Evolutionary conservation across 2,329 filamentous ascomycete species (phyloP).

Genomic region (Penicillium sp.): DNA sequence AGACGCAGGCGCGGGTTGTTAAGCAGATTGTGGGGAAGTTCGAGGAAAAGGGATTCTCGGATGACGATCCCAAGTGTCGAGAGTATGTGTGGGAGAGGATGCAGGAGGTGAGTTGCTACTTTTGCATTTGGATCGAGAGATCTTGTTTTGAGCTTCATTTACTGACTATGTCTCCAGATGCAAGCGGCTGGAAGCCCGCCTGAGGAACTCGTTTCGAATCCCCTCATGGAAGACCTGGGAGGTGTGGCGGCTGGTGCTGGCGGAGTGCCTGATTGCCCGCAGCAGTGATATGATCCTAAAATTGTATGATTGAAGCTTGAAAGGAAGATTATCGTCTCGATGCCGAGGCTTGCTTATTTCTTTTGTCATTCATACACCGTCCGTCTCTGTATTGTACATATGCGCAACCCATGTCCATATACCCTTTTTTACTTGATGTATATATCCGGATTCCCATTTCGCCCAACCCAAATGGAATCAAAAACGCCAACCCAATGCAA

Average conservation of each 20-base stretch:
- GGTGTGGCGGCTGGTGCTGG: slow-evolving; percentile 60
- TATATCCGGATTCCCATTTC: neutral
- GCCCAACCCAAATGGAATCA: neutral
- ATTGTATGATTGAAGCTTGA: neutral
- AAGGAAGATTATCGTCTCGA: neutral
- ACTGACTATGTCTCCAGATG: slow-evolving; percentile 64
- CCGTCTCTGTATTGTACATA: slow-evolving; percentile 28
- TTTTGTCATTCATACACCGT: neutral
- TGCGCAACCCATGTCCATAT: slow-evolving; percentile 31
- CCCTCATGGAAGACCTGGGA: slow-evolving; percentile 69
- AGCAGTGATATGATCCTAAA: slow-evolving; percentile 48
- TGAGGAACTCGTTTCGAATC: slow-evolving; percentile 69
- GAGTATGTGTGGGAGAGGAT: slow-evolving; percentile 96
- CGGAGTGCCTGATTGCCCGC: slow-evolving; percentile 60
- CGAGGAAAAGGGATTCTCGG: slow-evolving; percentile 75
- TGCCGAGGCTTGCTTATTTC: neutral
- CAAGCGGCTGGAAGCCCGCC: slow-evolving; percentile 91
- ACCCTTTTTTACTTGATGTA: slow-evolving; percentile 28
- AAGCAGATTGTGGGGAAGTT: slow-evolving; percentile 86
- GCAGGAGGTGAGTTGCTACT: slow-evolving; percentile 71
- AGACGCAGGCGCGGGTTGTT: slow-evolving; percentile 76
- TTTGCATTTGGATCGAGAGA: neutral
- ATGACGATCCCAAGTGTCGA: slow-evolving; percentile 75
- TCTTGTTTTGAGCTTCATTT: neutral
- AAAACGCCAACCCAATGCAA: slow-evolving; percentile 21